These are phyloP conservation scores for Sordaria brevicollis DNA, from an alignment of 495 filamentous ascomycete genomes.

Conservation along the genomic window DNA sequence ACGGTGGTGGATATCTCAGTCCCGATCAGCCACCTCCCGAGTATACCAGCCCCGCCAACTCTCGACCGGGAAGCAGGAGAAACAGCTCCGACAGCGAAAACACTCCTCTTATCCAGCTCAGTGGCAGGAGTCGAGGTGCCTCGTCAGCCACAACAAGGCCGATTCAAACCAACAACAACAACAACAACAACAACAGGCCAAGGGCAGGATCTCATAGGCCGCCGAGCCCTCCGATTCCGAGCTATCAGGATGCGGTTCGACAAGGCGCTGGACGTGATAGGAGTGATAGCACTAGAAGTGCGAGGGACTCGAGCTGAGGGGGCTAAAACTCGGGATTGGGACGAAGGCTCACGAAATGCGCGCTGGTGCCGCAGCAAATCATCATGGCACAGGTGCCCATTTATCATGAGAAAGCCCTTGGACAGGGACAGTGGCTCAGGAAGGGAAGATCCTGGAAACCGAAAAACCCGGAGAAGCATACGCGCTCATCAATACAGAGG, in stretches of 20 bases:
- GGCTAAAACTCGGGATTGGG: neutral
- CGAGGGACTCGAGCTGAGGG: slow-evolving; percentile 6
- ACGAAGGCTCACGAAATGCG: neutral
- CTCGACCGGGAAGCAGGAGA: slow-evolving; percentile 33
- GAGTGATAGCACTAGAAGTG: slow-evolving; percentile 28
- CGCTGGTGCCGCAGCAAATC: neutral
- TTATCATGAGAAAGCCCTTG: neutral
- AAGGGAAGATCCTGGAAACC: neutral
- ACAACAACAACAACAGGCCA: neutral
- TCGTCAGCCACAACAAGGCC: slow-evolving; percentile 33
- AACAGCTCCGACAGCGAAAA: slow-evolving; percentile 39
- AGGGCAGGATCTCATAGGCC: slow-evolving; percentile 7
- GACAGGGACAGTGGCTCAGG: neutral
- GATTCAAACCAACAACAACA: slow-evolving; percentile 10
- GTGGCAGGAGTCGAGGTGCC: slow-evolving; percentile 25
- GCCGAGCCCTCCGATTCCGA: slow-evolving; percentile 47
- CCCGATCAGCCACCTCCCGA: slow-evolving; percentile 50
- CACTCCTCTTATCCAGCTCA: slow-evolving; percentile 27
- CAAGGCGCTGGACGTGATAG: slow-evolving; percentile 39
- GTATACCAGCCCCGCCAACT: slow-evolving; percentile 59
- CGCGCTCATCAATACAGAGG: neutral
- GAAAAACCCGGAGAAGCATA: neutral
- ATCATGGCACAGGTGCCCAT: neutral
- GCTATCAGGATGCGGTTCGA: slow-evolving; percentile 54
- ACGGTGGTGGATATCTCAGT: slow-evolving; percentile 25